These are phyloP conservation scores for Digitaria exilis DNA, from an alignment of 202 grass and related monocot species.

Conservation along the genomic window DNA sequence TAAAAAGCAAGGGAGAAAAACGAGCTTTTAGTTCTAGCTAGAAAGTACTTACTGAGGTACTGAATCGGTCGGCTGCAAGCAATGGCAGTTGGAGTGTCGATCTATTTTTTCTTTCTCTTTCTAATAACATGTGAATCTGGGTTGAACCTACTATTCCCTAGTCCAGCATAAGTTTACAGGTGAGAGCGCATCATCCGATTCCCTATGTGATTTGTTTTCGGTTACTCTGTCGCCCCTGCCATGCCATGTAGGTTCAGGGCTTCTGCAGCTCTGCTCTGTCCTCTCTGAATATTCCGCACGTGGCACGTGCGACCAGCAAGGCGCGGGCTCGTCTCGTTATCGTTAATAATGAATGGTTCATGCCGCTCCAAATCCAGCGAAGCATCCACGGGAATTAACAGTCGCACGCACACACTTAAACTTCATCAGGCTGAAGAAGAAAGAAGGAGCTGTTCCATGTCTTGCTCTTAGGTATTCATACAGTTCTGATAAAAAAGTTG, in stretches of 20 bases:
- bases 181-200: no score
- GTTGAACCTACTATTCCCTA: no score
- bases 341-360: background rate
- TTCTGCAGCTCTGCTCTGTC: background rate
- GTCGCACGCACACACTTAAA: background rate
- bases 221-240: background rate
- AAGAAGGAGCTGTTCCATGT: background rate
- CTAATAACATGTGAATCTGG: no score
- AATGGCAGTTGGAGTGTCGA: no score
- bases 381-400: background rate
- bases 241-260: background rate
- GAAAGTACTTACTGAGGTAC: no score
- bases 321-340: background rate
- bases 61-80: no score
- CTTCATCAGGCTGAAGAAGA: background rate
- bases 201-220: background rate
- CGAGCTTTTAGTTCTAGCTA: no score
- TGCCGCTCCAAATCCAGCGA: slow-evolving; percentile 35
- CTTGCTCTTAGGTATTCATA: no score
- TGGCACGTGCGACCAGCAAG: slow-evolving; percentile 37
- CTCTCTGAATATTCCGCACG: slow-evolving; percentile 34
- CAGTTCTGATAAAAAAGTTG: no score
- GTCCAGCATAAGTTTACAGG: no score
- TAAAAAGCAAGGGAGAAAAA: no score
- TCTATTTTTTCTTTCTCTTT: no score